A percentile compares a stretch with the other conserved stretches of the same genome.
These are phyloP conservation scores for Lasiodiplodia sp. DNA, from an alignment of 2,329 filamentous ascomycete species.

Conservation along the genomic window DNA sequence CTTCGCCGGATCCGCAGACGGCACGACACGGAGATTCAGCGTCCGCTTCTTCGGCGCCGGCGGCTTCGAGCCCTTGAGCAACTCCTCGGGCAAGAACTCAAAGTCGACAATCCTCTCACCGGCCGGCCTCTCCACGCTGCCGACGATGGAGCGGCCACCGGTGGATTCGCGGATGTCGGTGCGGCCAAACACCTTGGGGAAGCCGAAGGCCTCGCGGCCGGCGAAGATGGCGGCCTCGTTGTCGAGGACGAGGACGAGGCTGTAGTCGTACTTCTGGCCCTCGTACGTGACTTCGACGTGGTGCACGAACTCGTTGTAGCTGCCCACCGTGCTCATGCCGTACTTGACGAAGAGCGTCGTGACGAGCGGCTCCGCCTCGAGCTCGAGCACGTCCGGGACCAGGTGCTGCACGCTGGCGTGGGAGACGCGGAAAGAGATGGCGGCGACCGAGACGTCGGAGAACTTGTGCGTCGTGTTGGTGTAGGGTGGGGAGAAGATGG, in stretches of 20 bases:
- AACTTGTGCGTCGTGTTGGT: not conserved
- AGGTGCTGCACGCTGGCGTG: not conserved
- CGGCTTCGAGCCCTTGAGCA: not conserved
- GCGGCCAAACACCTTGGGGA: slow-evolving; percentile 27
- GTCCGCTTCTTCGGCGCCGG: no score
- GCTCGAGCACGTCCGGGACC: not conserved
- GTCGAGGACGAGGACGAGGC: slow-evolving; percentile 20
- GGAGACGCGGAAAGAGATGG: slow-evolving; percentile 1
- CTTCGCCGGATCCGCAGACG: not conserved
- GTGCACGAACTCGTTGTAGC: slow-evolving; percentile 26
- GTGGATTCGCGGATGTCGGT: not conserved
- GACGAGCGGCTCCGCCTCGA: not conserved
- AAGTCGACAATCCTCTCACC: not conserved
- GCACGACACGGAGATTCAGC: not conserved
- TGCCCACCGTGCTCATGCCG: slow-evolving; percentile 23
- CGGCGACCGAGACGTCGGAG: not conserved
- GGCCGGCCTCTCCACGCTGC: not conserved
- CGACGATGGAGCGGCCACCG: not conserved
- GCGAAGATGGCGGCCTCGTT: slow-evolving; percentile 29
- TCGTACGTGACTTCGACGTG: slow-evolving; percentile 13
- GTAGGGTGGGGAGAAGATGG: not conserved
- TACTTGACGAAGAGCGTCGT: not conserved
- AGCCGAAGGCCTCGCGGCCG: slow-evolving; percentile 22
- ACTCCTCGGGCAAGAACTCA: not conserved
- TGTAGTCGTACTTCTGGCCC: slow-evolving; percentile 16